Percentiles rank a stretch among this genome's conserved stretches.
Evolutionary conservation across 208 protist species (phyloP).

Genomic region (Wallacemonas sp.): DNA sequence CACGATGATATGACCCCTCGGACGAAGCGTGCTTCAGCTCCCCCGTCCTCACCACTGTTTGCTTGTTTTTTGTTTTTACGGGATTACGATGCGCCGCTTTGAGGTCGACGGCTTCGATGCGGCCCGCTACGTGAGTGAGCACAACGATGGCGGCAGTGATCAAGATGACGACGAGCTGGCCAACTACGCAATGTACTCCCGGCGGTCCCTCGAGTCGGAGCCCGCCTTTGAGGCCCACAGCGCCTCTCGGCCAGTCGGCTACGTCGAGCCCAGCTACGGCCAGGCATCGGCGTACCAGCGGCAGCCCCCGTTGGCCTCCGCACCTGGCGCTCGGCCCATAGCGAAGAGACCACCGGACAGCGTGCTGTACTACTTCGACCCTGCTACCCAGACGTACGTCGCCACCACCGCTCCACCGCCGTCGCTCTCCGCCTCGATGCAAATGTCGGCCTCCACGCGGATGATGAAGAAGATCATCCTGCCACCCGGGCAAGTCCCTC

Average conservation of each 20-base stretch:
- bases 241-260: slow-evolving; percentile 16
- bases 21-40: too few relatives aligned
- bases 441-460: background rate
- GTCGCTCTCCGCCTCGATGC: slow-evolving; percentile 3
- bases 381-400: slow-evolving; percentile 8
- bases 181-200: background rate
- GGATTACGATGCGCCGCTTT: background rate
- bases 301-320: background rate
- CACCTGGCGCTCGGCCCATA: slow-evolving; percentile 7
- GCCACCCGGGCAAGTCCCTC: background rate
- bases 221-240: background rate
- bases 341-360: background rate
- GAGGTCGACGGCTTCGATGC: slow-evolving; percentile 11
- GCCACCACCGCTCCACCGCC: background rate
- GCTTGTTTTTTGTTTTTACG: background rate
- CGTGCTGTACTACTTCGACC: slow-evolving; percentile 13
- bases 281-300: slow-evolving; percentile 13
- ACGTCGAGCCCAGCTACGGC: slow-evolving; percentile 16
- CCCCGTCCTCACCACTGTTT: too few relatives aligned
- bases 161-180: background rate
- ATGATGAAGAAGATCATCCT: slow-evolving; percentile 1
- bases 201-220: slow-evolving; percentile 1
- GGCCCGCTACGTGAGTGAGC: slow-evolving; percentile 3
- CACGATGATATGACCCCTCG: too few relatives aligned
- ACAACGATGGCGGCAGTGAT: background rate